Evolutionary conservation across 208 protist species (phyloP).

Genomic region (Trypanosoma grayi): DNA sequence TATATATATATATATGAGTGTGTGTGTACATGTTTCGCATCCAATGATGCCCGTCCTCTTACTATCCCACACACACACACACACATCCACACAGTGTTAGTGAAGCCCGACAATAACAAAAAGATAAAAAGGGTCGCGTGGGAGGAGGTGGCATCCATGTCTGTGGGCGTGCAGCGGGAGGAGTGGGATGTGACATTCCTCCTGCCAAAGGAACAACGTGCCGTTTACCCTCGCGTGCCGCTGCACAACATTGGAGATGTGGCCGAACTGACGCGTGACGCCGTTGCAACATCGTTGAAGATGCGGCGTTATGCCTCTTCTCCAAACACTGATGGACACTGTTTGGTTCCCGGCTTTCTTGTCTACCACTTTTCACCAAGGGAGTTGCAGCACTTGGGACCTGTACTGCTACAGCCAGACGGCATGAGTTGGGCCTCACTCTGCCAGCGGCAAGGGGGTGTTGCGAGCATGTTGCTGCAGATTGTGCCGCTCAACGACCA

Average conservation of each 20-base stretch:
- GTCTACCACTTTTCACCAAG: slow-evolving; percentile 7
- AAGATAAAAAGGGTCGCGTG: background rate
- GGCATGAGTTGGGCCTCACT: slow-evolving; percentile 2
- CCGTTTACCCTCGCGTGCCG: slow-evolving; percentile 12
- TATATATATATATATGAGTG: too few species aligned
- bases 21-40: too few species aligned
- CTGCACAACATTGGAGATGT: slow-evolving; percentile 9
- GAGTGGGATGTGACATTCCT: slow-evolving; percentile 18
- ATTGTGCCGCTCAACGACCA: background rate
- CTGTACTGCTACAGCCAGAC: background rate
- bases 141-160: background rate
- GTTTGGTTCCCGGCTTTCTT: slow-evolving; percentile 16
- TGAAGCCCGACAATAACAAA: too few species aligned
- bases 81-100: too few species aligned
- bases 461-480: background rate
- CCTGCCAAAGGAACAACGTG: background rate
- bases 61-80: too few species aligned
- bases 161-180: background rate
- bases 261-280: slow-evolving; percentile 11
- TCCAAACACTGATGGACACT: background rate
- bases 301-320: background rate
- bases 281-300: background rate
- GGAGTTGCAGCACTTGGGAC: background rate
- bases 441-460: background rate
- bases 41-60: background rate